These are phyloP conservation scores for Ziziphus jujuba DNA, from an alignment of 306 rosid species.

Conservation along the genomic window DNA sequence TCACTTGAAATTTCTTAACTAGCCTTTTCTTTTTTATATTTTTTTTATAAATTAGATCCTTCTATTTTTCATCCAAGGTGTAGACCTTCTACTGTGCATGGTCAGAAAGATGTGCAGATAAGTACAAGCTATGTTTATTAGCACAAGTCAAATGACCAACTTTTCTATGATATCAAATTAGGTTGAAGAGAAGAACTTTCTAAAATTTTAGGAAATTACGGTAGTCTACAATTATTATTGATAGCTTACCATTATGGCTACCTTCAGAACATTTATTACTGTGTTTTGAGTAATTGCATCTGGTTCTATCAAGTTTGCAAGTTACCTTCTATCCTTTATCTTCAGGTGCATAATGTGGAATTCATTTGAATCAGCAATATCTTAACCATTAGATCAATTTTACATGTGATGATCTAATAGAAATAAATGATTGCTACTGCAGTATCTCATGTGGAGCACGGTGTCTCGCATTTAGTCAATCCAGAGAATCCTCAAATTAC, in stretches of 20 bases:
- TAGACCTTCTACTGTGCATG: neutral
- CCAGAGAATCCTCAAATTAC: slow-evolving; percentile 68
- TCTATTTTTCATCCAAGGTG: neutral
- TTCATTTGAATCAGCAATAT: neutral
- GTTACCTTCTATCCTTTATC: neutral
- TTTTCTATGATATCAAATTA: neutral
- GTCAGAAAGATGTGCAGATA: neutral
- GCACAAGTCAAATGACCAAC: neutral
- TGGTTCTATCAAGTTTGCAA: neutral
- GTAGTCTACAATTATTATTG: too few species aligned
- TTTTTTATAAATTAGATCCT: neutral
- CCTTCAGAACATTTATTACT: neutral
- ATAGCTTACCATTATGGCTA: neutral
- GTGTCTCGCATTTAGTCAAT: slow-evolving; percentile 67
- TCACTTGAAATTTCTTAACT: neutral
- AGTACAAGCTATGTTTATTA: neutral
- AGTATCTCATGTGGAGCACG: slow-evolving; percentile 95
- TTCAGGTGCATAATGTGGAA: neutral
- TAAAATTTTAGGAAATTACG: neutral
- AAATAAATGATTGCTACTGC: slow-evolving; percentile 42
- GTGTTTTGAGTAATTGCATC: slow-evolving; percentile 1
- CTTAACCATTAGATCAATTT: slow-evolving; percentile 9
- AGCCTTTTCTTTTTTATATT: neutral
- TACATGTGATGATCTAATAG: slow-evolving; percentile 24
- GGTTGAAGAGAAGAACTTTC: neutral